Evolutionary conservation across 2,329 filamentous ascomycete genomes (phyloP).

Genomic region (Fusarium clavum): DNA sequence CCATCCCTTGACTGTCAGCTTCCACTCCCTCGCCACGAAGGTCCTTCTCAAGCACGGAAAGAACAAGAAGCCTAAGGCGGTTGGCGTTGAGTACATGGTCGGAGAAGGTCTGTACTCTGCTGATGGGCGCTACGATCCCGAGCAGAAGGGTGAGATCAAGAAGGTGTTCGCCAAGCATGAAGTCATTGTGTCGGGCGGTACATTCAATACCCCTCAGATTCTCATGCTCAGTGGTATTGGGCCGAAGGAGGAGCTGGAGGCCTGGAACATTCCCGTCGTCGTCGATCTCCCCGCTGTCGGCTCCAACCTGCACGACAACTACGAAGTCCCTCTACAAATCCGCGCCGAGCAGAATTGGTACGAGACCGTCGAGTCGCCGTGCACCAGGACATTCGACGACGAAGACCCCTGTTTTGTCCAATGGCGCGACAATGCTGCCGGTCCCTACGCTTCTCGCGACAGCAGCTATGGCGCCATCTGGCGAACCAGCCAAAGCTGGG

Average conservation of each 20-base stretch:
- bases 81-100: conserved; percentile 15
- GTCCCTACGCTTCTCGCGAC: conserved; percentile 3
- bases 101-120: neutral
- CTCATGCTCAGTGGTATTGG: neutral
- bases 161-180: neutral
- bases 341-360: conserved; percentile 1
- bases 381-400: neutral
- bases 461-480: neutral
- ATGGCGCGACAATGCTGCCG: neutral
- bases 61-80: neutral
- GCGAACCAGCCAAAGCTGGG: conserved; percentile 6
- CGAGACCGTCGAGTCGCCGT: neutral
- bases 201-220: conserved; percentile 6
- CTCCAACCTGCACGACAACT: neutral
- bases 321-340: conserved; percentile 2
- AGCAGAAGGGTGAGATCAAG: neutral
- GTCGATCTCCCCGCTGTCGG: neutral
- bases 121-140: neutral
- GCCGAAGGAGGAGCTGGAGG: neutral
- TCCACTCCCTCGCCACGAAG: neutral
- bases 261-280: neutral
- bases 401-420: neutral
- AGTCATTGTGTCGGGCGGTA: neutral
- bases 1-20: conserved; percentile 8
- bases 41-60: neutral